Evolutionary conservation across 805 yeast genomes (phyloP).

Genomic region (Candida succiphila): DNA sequence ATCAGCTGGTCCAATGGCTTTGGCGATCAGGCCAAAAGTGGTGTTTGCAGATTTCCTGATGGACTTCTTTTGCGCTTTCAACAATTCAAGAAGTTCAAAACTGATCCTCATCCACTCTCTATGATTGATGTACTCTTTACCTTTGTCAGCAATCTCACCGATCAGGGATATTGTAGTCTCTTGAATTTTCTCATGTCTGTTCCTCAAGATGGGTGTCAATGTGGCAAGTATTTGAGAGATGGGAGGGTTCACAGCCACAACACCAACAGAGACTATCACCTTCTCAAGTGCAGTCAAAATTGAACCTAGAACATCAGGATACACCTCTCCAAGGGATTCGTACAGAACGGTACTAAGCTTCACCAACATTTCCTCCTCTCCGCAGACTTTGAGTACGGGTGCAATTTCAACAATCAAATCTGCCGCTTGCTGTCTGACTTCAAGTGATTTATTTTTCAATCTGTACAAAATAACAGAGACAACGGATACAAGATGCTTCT

Average conservation of each 20-base stretch:
- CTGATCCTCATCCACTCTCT: slow-evolving; percentile 97
- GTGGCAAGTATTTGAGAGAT: slow-evolving; percentile 76
- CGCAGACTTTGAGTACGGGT: slow-evolving; percentile 55
- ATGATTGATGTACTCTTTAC: slow-evolving; percentile 76
- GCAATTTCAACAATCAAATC: slow-evolving; percentile 62
- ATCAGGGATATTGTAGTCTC: slow-evolving; percentile 70
- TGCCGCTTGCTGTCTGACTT: slow-evolving; percentile 76
- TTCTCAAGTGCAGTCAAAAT: slow-evolving; percentile 60
- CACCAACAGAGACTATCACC: slow-evolving; percentile 52
- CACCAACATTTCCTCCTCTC: slow-evolving; percentile 49
- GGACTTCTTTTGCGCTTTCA: slow-evolving; percentile 67
- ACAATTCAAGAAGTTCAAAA: slow-evolving; percentile 80
- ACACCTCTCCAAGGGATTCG: slow-evolving; percentile 90
- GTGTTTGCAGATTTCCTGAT: slow-evolving; percentile 80
- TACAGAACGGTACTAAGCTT: slow-evolving; percentile 69
- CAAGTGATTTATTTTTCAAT: slow-evolving; percentile 59
- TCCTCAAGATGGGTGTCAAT: slow-evolving; percentile 82
- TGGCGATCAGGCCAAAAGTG: slow-evolving; percentile 86
- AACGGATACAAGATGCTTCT: slow-evolving; percentile 65
- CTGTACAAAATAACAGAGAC: slow-evolving; percentile 65
- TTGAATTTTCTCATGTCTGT: slow-evolving; percentile 86
- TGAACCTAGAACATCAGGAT: slow-evolving; percentile 89
- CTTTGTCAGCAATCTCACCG: slow-evolving; percentile 72
- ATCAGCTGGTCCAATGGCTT: slow-evolving; percentile 93
- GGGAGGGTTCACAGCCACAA: slow-evolving; percentile 65